phyloP scores from a whole-genome alignment of 768 basidiomycete species.

The Phanerochaete carnosa region DNA sequence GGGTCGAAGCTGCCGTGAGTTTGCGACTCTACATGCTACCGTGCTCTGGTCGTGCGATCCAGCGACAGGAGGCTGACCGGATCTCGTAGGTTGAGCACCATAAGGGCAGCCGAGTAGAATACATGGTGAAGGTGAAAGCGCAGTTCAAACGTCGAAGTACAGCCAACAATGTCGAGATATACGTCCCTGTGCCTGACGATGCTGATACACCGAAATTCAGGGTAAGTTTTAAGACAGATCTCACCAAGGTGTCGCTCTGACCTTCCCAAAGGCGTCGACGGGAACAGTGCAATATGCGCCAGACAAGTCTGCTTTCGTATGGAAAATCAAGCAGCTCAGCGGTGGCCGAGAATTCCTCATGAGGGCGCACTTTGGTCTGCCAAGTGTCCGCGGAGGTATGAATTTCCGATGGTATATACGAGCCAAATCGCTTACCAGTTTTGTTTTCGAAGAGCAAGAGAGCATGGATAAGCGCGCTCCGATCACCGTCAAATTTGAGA shows the following conservation, averaged over 20 bases:
- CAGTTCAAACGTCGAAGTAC: conserved; percentile 97
- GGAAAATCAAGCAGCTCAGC: conserved; percentile 98
- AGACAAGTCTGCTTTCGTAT: conserved; percentile 96
- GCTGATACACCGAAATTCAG: conserved; percentile 97
- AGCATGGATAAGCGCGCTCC: conserved; percentile 82
- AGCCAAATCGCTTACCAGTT: not conserved
- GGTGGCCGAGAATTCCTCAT: conserved; percentile 96
- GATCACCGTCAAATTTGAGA: conserved; percentile 96
- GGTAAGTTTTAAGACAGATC: conserved; percentile 40
- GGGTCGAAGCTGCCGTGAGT: conserved; percentile 89
- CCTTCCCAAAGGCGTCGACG: conserved; percentile 71
- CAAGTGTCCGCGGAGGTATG: conserved; percentile 87
- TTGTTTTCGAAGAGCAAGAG: conserved; percentile 54
- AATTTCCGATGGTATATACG: too few species aligned
- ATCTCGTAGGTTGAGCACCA: conserved; percentile 63
- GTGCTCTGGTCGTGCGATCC: not conserved
- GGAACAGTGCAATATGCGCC: conserved; percentile 96
- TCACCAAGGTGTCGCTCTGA: not conserved
- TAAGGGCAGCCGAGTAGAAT: conserved; percentile 89
- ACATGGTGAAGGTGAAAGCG: conserved; percentile 93
- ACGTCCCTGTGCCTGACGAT: conserved; percentile 98
- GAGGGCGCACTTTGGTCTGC: conserved; percentile 97
- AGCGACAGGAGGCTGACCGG: not conserved
- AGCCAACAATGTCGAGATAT: conserved; percentile 98
- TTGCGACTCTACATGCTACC: not conserved